Percentiles rank a stretch among this genome's conserved stretches.
These are phyloP conservation scores for Aspergillus niger DNA, from an alignment of 2,329 filamentous ascomycete genomes.

Conservation along the genomic window DNA sequence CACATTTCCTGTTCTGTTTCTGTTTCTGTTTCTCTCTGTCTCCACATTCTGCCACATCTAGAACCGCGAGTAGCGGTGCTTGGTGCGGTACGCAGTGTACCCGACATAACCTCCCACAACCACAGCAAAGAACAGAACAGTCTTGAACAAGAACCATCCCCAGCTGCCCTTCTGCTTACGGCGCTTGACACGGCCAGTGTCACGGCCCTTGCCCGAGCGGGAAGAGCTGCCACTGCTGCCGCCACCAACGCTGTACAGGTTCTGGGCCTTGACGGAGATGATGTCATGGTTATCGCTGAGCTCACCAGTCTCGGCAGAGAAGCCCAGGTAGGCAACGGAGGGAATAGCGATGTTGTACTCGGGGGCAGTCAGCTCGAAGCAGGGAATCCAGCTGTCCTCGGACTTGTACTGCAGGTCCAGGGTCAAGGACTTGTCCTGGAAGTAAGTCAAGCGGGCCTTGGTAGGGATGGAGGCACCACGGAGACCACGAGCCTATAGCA, in stretches of 20 bases:
- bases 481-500: slow-evolving; percentile 71
- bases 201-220: slow-evolving; percentile 27
- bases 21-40: not conserved
- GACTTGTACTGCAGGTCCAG: slow-evolving; percentile 93
- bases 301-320: slow-evolving; percentile 82
- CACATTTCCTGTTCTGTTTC: slow-evolving; percentile 15
- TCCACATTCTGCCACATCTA: slow-evolving; percentile 10
- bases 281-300: slow-evolving; percentile 98
- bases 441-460: slow-evolving; percentile 88
- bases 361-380: slow-evolving; percentile 71
- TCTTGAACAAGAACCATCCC: slow-evolving; percentile 78
- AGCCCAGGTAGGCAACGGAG: slow-evolving; percentile 65
- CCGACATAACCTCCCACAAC: slow-evolving; percentile 78
- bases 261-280: slow-evolving; percentile 80
- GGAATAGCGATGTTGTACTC: slow-evolving; percentile 74
- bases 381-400: slow-evolving; percentile 83
- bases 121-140: slow-evolving; percentile 71
- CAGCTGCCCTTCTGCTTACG: slow-evolving; percentile 53
- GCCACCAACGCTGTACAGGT: slow-evolving; percentile 68
- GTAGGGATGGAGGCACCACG: slow-evolving; percentile 78
- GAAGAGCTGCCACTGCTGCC: slow-evolving; percentile 23
- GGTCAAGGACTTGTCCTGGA: slow-evolving; percentile 89
- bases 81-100: slow-evolving; percentile 76
- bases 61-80: slow-evolving; percentile 51
- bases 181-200: slow-evolving; percentile 22